phyloP scores from a whole-genome alignment of 129 eudicot species.

The Solidago caesia region DNA sequence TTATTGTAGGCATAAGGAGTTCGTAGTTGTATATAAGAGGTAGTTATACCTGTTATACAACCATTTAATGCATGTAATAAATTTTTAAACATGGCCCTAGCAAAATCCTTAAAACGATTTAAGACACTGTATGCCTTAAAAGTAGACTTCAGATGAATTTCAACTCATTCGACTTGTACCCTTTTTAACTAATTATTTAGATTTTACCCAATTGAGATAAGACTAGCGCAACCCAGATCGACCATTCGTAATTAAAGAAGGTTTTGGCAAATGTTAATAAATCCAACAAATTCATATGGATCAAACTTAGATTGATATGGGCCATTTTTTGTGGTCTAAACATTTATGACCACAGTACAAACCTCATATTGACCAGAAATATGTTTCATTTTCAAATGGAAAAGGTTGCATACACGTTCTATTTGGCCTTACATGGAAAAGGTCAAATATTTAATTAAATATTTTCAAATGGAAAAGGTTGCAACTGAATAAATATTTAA shows the following conservation, averaged over 20 bases:
- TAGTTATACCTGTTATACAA: no score
- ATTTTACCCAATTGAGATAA: neutral
- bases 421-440: neutral
- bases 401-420: neutral
- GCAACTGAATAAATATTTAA: conserved; percentile 13
- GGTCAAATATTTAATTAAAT: no score
- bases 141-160: neutral
- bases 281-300: conserved; percentile 5
- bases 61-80: no score
- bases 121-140: neutral
- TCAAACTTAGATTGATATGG: neutral
- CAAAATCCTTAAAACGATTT: neutral
- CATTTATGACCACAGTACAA: neutral
- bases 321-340: conserved; percentile 6
- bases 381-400: neutral
- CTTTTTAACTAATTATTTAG: neutral
- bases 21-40: no score
- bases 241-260: neutral
- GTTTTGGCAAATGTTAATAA: neutral
- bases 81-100: no score
- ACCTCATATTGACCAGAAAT: neutral
- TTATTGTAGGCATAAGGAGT: no score
- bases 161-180: neutral
- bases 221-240: neutral
- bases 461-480: no score